phyloP scores from a whole-genome alignment of 495 filamentous ascomycete species.

The Talaromyces proteolyticus region DNA sequence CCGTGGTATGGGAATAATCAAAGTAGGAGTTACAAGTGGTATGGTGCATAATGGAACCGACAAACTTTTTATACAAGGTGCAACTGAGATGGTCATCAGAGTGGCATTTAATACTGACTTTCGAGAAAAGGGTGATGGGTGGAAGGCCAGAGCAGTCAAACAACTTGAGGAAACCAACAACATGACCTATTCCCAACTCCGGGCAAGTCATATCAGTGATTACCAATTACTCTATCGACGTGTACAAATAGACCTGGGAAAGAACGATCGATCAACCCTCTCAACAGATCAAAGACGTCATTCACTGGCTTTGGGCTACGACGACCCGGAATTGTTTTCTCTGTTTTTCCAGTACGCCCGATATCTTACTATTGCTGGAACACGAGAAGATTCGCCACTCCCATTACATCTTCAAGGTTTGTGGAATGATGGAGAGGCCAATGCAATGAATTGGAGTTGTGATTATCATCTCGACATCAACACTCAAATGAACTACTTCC shows the following conservation, averaged over 20 bases:
- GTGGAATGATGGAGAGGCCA: slow-evolving; percentile 37
- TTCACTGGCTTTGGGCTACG: slow-evolving; percentile 3
- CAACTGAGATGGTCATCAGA: neutral
- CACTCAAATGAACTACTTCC: slow-evolving; percentile 51
- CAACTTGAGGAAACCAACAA: slow-evolving; percentile 8
- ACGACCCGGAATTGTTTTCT: slow-evolving; percentile 6
- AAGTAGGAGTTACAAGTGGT: neutral
- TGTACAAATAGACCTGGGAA: slow-evolving; percentile 12
- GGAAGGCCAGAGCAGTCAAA: neutral
- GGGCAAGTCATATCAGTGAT: slow-evolving; percentile 8
- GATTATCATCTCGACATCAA: slow-evolving; percentile 52
- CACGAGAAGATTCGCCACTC: slow-evolving; percentile 18
- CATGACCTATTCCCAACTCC: slow-evolving; percentile 5
- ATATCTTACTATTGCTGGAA: slow-evolving; percentile 29
- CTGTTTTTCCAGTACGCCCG: slow-evolving; percentile 34
- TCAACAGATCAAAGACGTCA: neutral
- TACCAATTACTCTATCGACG: slow-evolving; percentile 11
- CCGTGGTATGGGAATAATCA: neutral
- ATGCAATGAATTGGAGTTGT: slow-evolving; percentile 32
- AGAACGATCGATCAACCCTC: neutral
- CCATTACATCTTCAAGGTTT: slow-evolving; percentile 47
- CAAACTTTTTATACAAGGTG: neutral
- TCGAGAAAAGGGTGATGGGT: neutral
- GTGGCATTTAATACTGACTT: neutral
- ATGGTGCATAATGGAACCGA: neutral